phyloP scores from a whole-genome alignment of 176 grass and related monocot genomes.

The Avena sativa region DNA sequence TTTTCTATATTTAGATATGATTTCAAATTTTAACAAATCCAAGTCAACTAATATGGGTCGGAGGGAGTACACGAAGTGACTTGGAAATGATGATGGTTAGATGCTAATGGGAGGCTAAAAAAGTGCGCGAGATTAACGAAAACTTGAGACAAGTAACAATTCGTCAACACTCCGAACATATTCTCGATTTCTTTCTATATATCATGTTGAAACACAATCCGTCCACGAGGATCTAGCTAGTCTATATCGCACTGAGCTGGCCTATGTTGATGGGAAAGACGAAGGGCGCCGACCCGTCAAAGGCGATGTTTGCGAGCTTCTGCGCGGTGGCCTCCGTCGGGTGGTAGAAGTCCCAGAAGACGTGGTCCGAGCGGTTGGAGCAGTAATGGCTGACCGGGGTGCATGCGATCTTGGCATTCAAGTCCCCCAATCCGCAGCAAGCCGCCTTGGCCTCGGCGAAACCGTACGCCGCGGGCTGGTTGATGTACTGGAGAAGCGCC shows the following conservation, averaged over 20 bases:
- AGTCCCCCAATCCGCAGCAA: conserved; percentile 82
- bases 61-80: neutral
- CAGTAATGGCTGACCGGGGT: conserved; percentile 67
- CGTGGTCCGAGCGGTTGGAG: conserved; percentile 54
- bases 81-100: neutral
- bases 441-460: conserved; percentile 69
- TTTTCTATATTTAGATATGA: too few species aligned
- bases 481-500: conserved; percentile 65
- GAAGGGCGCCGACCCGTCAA: conserved; percentile 62
- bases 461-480: conserved; percentile 52
- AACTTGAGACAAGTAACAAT: neutral
- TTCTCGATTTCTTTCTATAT: neutral
- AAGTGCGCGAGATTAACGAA: neutral
- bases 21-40: too few species aligned
- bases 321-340: conserved; percentile 71
- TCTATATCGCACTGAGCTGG: conserved; percentile 48
- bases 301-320: conserved; percentile 46
- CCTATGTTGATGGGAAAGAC: conserved; percentile 66
- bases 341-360: conserved; percentile 93
- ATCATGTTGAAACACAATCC: neutral
- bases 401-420: conserved; percentile 79
- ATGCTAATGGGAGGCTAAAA: neutral
- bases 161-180: neutral
- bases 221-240: too few species aligned
- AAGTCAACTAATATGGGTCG: too few species aligned